phyloP scores from a whole-genome alignment of 495 filamentous ascomycete species.

The Penicillium lagena region DNA sequence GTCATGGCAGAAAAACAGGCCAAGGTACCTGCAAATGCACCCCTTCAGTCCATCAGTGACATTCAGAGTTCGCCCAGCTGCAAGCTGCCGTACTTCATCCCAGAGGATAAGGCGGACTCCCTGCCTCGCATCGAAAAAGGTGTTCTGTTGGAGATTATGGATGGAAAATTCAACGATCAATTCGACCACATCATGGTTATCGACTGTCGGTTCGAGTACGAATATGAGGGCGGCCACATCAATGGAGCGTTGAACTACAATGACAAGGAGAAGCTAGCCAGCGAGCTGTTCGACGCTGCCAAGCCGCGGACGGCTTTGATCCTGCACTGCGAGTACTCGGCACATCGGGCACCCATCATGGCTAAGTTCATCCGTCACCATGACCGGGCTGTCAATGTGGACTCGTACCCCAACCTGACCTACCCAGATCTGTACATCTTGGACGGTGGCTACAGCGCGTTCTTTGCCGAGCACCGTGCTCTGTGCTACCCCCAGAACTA shows the following conservation, averaged over 20 bases:
- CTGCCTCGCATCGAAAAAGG: constrained; percentile 79
- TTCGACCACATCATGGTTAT: constrained; percentile 79
- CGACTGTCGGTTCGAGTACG: constrained; percentile 98
- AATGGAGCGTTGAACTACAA: constrained; percentile 90
- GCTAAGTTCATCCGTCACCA: constrained; percentile 68
- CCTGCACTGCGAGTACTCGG: constrained; percentile 98
- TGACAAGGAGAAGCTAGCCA: constrained; percentile 80
- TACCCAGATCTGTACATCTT: constrained; percentile 97
- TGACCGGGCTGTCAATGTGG: constrained; percentile 77
- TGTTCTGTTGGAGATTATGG: constrained; percentile 78
- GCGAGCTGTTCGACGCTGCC: constrained; percentile 65
- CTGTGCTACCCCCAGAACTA: constrained; percentile 92
- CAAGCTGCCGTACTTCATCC: constrained; percentile 76
- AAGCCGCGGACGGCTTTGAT: constrained; percentile 71
- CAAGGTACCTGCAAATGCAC: constrained; percentile 42
- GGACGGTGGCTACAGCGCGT: constrained; percentile 91
- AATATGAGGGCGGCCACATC: constrained; percentile 96
- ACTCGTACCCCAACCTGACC: constrained; percentile 75
- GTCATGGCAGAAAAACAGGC: constrained; percentile 68
- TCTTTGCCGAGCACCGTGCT: constrained; percentile 69
- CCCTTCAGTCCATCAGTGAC: constrained; percentile 70
- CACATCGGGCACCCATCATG: constrained; percentile 96
- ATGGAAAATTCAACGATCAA: constrained; percentile 68
- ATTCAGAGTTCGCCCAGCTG: constrained; percentile 63
- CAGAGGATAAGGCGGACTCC: constrained; percentile 71